Evolutionary conservation across 129 eudicot genomes (phyloP).

Genomic region (Artemisia annua): DNA sequence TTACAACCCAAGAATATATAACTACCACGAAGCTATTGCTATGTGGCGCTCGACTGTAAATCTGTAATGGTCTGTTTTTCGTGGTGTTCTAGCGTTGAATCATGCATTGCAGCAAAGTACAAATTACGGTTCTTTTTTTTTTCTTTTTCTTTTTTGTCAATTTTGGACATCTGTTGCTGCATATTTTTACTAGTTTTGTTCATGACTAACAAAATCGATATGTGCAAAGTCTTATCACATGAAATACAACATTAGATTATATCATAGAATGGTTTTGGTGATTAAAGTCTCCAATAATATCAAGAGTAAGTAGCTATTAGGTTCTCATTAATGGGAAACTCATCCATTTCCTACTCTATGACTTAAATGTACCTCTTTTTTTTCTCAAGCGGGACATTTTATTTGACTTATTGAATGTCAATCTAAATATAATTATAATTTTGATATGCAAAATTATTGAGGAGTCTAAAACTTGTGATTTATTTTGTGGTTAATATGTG

Average conservation of each 20-base stretch:
- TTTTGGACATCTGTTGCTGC: neutral
- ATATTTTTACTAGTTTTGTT: conserved; percentile 3
- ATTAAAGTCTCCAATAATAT: conserved; percentile 1
- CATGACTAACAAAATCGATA: neutral
- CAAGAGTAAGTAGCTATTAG: conserved; percentile 22
- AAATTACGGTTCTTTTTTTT: neutral
- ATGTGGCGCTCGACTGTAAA: too few relatives aligned
- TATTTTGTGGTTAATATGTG: too few relatives aligned
- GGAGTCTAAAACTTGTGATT: too few relatives aligned
- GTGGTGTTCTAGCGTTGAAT: neutral
- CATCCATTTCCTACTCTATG: neutral
- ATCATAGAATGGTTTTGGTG: conserved; percentile 10
- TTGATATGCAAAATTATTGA: too few relatives aligned
- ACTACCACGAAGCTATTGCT: neutral
- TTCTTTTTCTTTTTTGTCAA: neutral
- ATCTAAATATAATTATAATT: too few relatives aligned
- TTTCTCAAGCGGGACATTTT: too few relatives aligned
- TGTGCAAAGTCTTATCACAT: neutral
- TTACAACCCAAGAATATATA: neutral
- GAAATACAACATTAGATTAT: too few relatives aligned
- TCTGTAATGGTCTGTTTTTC: neutral
- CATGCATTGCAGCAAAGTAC: neutral
- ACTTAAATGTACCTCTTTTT: too few relatives aligned
- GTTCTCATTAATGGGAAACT: conserved; percentile 8
- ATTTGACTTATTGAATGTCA: too few relatives aligned